A percentile compares a stretch with the other conserved stretches of the same genome.
phyloP scores from a whole-genome alignment of 352 stramenopile genomes.

The Bremia lactucae region DNA sequence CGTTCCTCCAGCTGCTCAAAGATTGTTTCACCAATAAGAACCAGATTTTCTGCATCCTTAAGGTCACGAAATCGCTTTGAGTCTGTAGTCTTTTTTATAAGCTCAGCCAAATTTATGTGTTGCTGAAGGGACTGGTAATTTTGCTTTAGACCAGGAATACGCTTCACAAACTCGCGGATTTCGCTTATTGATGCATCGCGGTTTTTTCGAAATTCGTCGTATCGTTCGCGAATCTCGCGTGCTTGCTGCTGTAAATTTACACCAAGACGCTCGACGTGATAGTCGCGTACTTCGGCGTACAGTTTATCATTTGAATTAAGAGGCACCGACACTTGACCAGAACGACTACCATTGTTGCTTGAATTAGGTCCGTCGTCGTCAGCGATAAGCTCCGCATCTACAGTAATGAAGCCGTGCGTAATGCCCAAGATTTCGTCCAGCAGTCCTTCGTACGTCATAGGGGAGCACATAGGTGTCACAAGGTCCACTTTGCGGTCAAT shows the following conservation, averaged over 20 bases:
- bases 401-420: slow-evolving; percentile 81
- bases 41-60: slow-evolving; percentile 91
- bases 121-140: slow-evolving; percentile 93
- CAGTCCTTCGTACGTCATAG: slow-evolving; percentile 95
- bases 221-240: slow-evolving; percentile 88
- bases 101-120: slow-evolving; percentile 95
- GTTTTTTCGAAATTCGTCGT: slow-evolving; percentile 92
- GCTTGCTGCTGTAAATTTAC: slow-evolving; percentile 94
- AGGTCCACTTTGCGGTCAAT: slow-evolving; percentile 93
- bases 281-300: slow-evolving; percentile 92
- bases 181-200: slow-evolving; percentile 94
- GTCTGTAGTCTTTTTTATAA: slow-evolving; percentile 92
- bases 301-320: slow-evolving; percentile 94
- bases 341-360: slow-evolving; percentile 15
- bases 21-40: slow-evolving; percentile 92
- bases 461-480: slow-evolving; percentile 92
- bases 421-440: slow-evolving; percentile 95
- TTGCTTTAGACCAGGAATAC: slow-evolving; percentile 89
- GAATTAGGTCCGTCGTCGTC: slow-evolving; percentile 44
- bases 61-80: slow-evolving; percentile 88
- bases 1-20: slow-evolving; percentile 94
- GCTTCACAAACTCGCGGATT: slow-evolving; percentile 98
- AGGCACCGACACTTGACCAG: slow-evolving; percentile 83
- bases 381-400: slow-evolving; percentile 64
- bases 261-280: slow-evolving; percentile 93